Percentiles rank a stretch among this genome's conserved stretches.
phyloP scores from a whole-genome alignment of 139 green algal species.

The Dunaliella sp. region DNA sequence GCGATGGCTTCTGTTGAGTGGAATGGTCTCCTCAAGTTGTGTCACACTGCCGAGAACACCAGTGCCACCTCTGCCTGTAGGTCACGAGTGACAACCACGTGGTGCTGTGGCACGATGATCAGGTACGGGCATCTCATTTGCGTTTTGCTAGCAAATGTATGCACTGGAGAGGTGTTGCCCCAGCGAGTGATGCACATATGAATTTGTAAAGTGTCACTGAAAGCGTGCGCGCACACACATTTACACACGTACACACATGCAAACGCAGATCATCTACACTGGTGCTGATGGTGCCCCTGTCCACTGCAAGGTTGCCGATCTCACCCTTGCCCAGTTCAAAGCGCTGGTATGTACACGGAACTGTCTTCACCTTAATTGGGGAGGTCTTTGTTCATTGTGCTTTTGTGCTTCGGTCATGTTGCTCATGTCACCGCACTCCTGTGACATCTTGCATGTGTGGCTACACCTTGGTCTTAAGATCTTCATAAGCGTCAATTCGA shows the following conservation, averaged over 20 bases:
- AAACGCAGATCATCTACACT: background rate
- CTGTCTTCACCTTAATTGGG: too few species aligned
- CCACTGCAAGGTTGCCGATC: slow-evolving; percentile 45
- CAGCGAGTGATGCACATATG: background rate
- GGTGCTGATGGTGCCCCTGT: slow-evolving; percentile 36
- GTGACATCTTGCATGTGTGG: too few species aligned
- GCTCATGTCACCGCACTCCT: background rate
- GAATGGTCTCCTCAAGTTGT: background rate
- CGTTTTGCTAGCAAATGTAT: background rate
- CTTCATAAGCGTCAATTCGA: too few species aligned
- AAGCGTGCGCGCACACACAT: too few species aligned
- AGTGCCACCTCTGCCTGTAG: slow-evolving; percentile 26
- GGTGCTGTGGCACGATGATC: slow-evolving; percentile 85
- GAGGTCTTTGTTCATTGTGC: too few species aligned
- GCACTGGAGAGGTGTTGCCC: background rate
- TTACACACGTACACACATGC: too few species aligned
- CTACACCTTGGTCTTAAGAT: too few species aligned
- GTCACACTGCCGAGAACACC: background rate
- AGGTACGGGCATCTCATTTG: slow-evolving; percentile 32
- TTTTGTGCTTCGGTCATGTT: too few species aligned
- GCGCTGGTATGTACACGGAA: slow-evolving; percentile 32
- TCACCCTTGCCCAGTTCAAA: slow-evolving; percentile 66
- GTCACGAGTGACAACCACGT: slow-evolving; percentile 71
- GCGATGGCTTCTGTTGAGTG: too few species aligned
- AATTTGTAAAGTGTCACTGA: background rate